These are phyloP conservation scores for Larix kaempferi DNA, from an alignment of 75 land plant genomes.

Conservation along the genomic window DNA sequence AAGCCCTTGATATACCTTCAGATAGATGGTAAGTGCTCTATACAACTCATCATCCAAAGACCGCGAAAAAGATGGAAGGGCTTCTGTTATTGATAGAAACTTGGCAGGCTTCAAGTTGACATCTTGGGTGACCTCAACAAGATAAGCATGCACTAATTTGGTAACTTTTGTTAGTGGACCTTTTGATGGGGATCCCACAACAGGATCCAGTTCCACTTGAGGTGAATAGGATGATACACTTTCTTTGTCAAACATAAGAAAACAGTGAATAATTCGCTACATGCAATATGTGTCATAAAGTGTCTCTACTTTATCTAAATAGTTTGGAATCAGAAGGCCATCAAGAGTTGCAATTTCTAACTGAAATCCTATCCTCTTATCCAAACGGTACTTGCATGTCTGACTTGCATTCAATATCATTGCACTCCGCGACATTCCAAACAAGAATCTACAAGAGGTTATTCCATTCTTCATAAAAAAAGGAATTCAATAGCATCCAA, in stretches of 20 bases:
- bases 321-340: conserved; percentile 73
- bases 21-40: conserved; percentile 80
- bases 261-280: conserved; percentile 59
- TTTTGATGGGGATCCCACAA: conserved; percentile 39
- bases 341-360: conserved; percentile 71
- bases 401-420: conserved; percentile 54
- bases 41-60: conserved; percentile 83
- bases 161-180: conserved; percentile 50
- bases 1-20: conserved; percentile 48
- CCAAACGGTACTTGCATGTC: conserved; percentile 58
- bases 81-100: conserved; percentile 55
- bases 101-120: conserved; percentile 66
- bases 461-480: conserved; percentile 62
- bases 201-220: conserved; percentile 19
- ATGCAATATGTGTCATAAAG: conserved; percentile 76
- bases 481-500: conserved; percentile 65
- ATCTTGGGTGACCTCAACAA: conserved; percentile 87
- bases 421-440: conserved; percentile 63
- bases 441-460: conserved; percentile 50
- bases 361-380: conserved; percentile 78
- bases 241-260: conserved; percentile 29
- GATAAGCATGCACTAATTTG: conserved; percentile 65
- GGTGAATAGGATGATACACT: conserved; percentile 22
- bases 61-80: conserved; percentile 70
- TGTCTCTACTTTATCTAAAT: conserved; percentile 62